phyloP scores from a whole-genome alignment of 257 asterid genomes.

The Fraxinus pennsylvanica region DNA sequence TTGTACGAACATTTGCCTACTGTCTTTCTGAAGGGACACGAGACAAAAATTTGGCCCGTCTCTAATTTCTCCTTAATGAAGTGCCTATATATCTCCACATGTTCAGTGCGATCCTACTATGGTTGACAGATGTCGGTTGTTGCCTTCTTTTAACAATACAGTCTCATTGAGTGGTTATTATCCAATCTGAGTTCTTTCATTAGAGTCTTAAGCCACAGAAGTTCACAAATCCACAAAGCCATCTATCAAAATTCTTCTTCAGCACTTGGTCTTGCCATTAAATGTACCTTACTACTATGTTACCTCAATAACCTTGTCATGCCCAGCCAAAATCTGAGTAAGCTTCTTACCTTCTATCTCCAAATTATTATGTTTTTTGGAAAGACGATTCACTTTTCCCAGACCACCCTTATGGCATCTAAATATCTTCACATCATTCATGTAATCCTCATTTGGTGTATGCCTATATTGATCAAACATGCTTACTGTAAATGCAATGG shows the following conservation, averaged over 20 bases:
- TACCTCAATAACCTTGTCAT: not conserved
- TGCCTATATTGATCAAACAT: not conserved
- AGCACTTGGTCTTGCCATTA: not conserved
- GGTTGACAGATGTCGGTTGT: not conserved
- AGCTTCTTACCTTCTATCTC: not conserved
- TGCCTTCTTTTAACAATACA: not conserved
- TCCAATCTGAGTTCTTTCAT: not conserved
- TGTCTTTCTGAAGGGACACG: not conserved
- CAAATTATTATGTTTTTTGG: not conserved
- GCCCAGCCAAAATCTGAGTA: not conserved
- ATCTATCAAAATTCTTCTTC: not conserved
- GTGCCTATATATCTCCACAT: too few relatives aligned
- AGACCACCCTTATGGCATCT: not conserved
- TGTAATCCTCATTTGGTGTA: not conserved
- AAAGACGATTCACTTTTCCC: not conserved
- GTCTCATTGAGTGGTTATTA: not conserved
- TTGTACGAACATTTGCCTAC: not conserved
- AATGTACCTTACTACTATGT: not conserved
- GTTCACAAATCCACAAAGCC: not conserved
- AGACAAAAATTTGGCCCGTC: not conserved
- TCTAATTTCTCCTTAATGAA: not conserved
- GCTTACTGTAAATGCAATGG: not conserved
- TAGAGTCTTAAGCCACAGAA: not conserved
- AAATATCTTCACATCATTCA: not conserved
- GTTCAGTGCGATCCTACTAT: not conserved